A percentile compares a stretch with the other conserved stretches of the same genome.
phyloP scores from a whole-genome alignment of 2,329 filamentous ascomycete species.

The Mariannaea elegans region DNA sequence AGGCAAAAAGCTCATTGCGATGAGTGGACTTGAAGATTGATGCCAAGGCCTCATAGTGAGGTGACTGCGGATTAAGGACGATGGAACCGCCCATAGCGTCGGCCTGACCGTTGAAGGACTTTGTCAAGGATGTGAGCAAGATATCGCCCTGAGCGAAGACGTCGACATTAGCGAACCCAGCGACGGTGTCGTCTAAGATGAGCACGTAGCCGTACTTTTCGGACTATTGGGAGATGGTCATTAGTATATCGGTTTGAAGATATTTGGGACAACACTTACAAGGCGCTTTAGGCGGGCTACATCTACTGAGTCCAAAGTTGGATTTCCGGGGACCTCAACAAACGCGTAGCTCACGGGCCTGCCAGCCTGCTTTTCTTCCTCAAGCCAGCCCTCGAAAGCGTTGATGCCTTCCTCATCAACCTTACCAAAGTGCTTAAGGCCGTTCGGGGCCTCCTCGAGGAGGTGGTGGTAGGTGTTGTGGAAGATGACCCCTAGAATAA shows the following conservation, averaged over 20 bases:
- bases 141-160: conserved; percentile 59
- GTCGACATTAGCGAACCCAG: conserved; percentile 60
- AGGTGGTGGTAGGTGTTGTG: conserved; percentile 58
- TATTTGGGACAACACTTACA: conserved; percentile 42
- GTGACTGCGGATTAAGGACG: conserved; percentile 58
- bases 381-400: conserved; percentile 55
- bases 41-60: conserved; percentile 49
- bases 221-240: conserved; percentile 32
- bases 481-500: conserved; percentile 62
- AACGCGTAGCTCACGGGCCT: conserved; percentile 56
- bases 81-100: conserved; percentile 63
- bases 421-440: conserved; percentile 57
- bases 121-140: conserved; percentile 63
- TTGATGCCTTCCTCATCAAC: conserved; percentile 54
- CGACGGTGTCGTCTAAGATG: conserved; percentile 59
- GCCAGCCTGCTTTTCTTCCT: conserved; percentile 48
- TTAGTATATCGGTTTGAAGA: background rate
- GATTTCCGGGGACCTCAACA: conserved; percentile 55
- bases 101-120: conserved; percentile 65
- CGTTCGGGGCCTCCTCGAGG: conserved; percentile 53
- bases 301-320: conserved; percentile 46
- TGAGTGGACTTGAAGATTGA: conserved; percentile 40
- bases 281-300: conserved; percentile 46
- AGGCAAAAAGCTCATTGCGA: conserved; percentile 57
- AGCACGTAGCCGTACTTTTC: conserved; percentile 56